Base-by-base conservation (phyloP, 2,329 filamentous ascomycete genomes). In the Fusarium odoratissimum region DNA sequence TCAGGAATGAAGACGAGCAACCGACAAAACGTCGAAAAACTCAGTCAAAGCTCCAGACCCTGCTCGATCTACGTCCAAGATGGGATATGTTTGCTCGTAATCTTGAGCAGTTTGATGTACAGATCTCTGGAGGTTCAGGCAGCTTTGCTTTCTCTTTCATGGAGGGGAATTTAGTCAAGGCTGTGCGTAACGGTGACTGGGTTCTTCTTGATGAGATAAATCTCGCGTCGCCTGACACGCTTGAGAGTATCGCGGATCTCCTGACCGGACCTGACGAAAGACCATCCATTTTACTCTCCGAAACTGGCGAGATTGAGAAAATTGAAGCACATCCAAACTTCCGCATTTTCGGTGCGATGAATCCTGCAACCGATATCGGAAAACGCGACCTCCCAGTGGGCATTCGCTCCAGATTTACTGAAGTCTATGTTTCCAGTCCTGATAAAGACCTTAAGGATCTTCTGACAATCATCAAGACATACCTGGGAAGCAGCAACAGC, bases 291-390 rank as follows among this genome's bases (percentile, higher is more conserved):
- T 84, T 99, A 8, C 87, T 99, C 12, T 95, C 95, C 0, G 96
- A 99, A 83, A 96, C 95, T 42, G 96, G 96, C 41, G 95, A 96
- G 75, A 94, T 97, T 46, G 94, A 98, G 81, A 90, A 95, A 72
- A 91, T 99, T 40, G 88, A 91, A 68, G 96, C 95, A 1, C 95
- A 99, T 81, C 92, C 94, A 0, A 91, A 97, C 72, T 99, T 99
- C 81, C 91, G 96, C 42, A 93, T 99, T 19, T 99, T 99, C 79
- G 97, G 94, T 57, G 96, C 97, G 33, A 99, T 99, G 96, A 99
- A 99, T 78, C 96, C 96, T 35, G 96, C 96, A 9, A 99, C 96
- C 6, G 96, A 99, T 84, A 91, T 98, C 62, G 96, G 97, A 68
- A 99, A 99, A 83, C 92, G 95, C 62, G 96, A 99, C 81, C 85